Percentiles rank a stretch among this genome's conserved stretches.
phyloP scores from a whole-genome alignment of 2,329 filamentous ascomycete species.

The Apiospora rasikravindrae region DNA sequence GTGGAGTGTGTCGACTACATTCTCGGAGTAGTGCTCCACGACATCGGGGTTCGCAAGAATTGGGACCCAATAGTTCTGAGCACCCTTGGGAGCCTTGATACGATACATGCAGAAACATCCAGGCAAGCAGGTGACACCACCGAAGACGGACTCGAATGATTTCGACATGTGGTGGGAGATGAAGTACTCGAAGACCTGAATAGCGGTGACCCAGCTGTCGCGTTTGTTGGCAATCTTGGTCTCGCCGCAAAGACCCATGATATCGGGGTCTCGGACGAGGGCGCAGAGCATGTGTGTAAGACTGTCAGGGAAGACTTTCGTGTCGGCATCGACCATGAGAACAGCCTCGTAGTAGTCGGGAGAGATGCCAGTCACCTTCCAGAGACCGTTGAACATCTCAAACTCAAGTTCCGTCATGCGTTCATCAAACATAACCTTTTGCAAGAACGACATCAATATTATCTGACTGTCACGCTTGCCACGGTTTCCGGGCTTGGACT shows the following conservation, averaged over 20 bases:
- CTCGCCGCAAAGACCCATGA: constrained; percentile 98
- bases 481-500: constrained; percentile 91
- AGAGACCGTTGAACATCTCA: constrained; percentile 99
- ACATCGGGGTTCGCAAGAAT: constrained; percentile 98
- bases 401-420: constrained; percentile 99
- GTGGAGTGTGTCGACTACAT: constrained; percentile 97
- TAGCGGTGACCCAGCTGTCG: constrained; percentile 92
- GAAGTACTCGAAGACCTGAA: constrained; percentile 99
- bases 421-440: constrained; percentile 99
- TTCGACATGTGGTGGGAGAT: constrained; percentile 97
- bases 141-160: constrained; percentile 97
- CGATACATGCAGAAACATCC: constrained; percentile 99
- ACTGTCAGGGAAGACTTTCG: constrained; percentile 98
- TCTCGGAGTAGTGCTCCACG: constrained; percentile 98
- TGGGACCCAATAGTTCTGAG: constrained; percentile 99
- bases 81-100: constrained; percentile 98
- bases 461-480: constrained; percentile 99
- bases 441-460: constrained; percentile 98
- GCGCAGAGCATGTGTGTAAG: constrained; percentile 98
- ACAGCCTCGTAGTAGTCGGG: constrained; percentile 98
- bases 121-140: constrained; percentile 97
- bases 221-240: constrained; percentile 99
- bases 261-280: constrained; percentile 98
- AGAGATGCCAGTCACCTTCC: constrained; percentile 98
- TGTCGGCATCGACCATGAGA: constrained; percentile 99